A percentile compares a stretch with the other conserved stretches of the same genome.
These are phyloP conservation scores for Serendipita indica DNA, from an alignment of 768 basidiomycete genomes.

Conservation along the genomic window DNA sequence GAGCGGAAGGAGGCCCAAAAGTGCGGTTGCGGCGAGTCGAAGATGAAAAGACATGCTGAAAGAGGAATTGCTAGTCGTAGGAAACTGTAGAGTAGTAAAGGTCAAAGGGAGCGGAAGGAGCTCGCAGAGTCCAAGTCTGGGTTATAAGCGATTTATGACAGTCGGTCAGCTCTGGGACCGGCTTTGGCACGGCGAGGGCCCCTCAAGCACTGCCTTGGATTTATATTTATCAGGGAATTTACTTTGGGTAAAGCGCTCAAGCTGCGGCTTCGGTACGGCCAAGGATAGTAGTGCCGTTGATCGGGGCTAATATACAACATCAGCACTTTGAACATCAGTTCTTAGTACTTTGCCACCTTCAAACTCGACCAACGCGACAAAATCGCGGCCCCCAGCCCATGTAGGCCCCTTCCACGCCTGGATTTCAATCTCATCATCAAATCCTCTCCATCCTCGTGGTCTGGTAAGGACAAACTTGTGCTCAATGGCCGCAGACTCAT, in stretches of 20 bases:
- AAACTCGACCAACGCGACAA: slow-evolving; percentile 3
- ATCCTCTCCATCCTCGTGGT: slow-evolving; percentile 1
- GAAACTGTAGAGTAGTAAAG: background rate
- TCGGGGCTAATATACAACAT: too few relatives aligned
- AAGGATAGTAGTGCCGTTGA: too few relatives aligned
- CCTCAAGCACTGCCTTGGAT: too few relatives aligned
- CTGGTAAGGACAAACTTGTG: background rate
- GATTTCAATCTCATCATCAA: background rate
- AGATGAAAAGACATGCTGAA: background rate
- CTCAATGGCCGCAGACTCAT: background rate
- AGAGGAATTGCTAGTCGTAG: background rate
- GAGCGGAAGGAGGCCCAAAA: background rate
- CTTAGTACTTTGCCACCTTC: background rate
- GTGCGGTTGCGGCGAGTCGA: background rate
- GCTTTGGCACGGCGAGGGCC: too few relatives aligned
- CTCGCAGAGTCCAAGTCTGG: too few relatives aligned
- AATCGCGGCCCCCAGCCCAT: background rate
- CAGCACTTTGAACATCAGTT: background rate
- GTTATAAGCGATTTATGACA: too few relatives aligned
- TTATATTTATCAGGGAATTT: too few relatives aligned
- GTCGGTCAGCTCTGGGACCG: too few relatives aligned
- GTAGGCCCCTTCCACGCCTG: background rate
- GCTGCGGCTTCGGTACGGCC: too few relatives aligned
- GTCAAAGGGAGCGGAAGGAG: too few relatives aligned
- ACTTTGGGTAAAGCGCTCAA: too few relatives aligned